These are phyloP conservation scores for Capsella rubella DNA, from an alignment of 441 rosid species.

Conservation along the genomic window DNA sequence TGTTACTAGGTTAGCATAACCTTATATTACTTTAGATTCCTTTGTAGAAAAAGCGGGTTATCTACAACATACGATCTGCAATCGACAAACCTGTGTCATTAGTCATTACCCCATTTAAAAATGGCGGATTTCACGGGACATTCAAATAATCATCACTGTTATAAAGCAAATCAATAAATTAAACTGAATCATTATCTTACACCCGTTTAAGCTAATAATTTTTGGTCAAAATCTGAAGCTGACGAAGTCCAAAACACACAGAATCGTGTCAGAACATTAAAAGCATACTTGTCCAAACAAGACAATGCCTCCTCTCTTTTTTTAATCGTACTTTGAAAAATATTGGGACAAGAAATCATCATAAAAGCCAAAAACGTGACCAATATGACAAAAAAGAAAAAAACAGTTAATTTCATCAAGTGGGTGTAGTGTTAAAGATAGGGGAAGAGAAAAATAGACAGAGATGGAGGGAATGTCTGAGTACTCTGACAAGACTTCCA, in stretches of 20 bases:
- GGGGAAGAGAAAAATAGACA: slow-evolving; percentile 13
- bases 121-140: slow-evolving; percentile 16
- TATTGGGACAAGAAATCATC: slow-evolving; percentile 23
- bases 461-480: slow-evolving; percentile 40
- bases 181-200: slow-evolving; percentile 10
- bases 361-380: slow-evolving; percentile 35
- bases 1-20: neutral
- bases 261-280: slow-evolving; percentile 35
- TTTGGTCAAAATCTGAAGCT: slow-evolving; percentile 42
- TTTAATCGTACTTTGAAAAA: neutral
- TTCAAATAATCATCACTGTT: neutral
- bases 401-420: neutral
- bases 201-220: slow-evolving; percentile 22
- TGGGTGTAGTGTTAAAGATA: slow-evolving; percentile 18
- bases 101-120: neutral
- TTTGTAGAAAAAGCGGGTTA: neutral
- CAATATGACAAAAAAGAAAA: neutral
- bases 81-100: neutral
- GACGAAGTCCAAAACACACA: slow-evolving; percentile 41
- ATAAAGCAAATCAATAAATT: neutral
- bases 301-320: slow-evolving; percentile 31
- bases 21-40: slow-evolving; percentile 6
- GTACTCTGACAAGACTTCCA: slow-evolving; percentile 27
- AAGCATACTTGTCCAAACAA: slow-evolving; percentile 37
- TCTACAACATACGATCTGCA: slow-evolving; percentile 3